A percentile compares a stretch with the other conserved stretches of the same genome.
phyloP scores from a whole-genome alignment of 208 protist genomes.

The Blastocrithidia nonstop region DNA sequence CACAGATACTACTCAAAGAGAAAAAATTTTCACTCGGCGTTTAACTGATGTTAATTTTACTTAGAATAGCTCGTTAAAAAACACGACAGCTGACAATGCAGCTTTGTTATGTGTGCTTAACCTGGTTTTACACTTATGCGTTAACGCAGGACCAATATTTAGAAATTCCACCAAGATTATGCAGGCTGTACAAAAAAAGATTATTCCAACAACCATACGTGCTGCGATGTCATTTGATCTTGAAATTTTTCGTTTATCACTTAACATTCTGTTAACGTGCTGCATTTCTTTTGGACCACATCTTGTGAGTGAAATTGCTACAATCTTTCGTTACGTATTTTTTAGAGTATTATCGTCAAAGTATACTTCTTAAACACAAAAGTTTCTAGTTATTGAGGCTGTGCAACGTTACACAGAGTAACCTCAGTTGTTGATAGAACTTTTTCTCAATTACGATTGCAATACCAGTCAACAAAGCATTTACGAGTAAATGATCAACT shows the following conservation, averaged over 20 bases:
- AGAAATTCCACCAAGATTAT: constrained; percentile 46
- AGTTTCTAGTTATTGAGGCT: constrained; percentile 80
- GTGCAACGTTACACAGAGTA: constrained; percentile 84
- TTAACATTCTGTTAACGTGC: constrained; percentile 82
- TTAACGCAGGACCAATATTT: constrained; percentile 83
- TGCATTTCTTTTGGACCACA: constrained; percentile 78
- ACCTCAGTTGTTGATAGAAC: constrained; percentile 87
- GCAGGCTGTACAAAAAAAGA: constrained; percentile 46
- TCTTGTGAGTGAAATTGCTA: constrained; percentile 87
- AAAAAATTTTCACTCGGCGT: neutral
- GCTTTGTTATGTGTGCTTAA: constrained; percentile 12
- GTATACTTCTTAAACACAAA: constrained; percentile 75
- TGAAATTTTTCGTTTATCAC: constrained; percentile 81
- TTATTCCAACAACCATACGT: constrained; percentile 74
- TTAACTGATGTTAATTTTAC: neutral
- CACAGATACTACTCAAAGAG: neutral
- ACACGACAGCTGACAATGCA: neutral
- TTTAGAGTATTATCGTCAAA: constrained; percentile 83
- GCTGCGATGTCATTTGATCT: constrained; percentile 69
- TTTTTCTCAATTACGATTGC: constrained; percentile 98
- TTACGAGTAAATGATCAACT: constrained; percentile 88
- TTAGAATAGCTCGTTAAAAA: neutral
- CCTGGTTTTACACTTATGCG: constrained; percentile 56
- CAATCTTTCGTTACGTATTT: constrained; percentile 88
- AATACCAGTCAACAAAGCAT: constrained; percentile 88